Conservation (phyloP, 257 asterid species). For the Solanum chiquidenum region DNA sequence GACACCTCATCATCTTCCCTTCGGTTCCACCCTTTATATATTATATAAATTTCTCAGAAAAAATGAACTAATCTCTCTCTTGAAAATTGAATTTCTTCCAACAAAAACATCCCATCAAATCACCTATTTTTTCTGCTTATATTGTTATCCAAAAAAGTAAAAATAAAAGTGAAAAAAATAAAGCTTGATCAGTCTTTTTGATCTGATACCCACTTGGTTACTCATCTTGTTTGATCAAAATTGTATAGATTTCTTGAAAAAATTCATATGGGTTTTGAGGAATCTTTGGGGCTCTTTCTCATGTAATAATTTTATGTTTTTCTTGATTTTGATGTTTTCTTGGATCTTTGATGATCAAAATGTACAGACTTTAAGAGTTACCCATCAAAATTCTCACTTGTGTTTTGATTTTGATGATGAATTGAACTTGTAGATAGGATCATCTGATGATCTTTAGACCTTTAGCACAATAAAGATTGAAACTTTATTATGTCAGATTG, state of each 20-base stretch:
- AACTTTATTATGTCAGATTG: constrained; percentile 16
- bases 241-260: background rate
- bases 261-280: constrained; percentile 44
- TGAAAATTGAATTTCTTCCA: constrained; percentile 5
- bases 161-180: constrained; percentile 1
- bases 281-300: constrained; percentile 31
- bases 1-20: constrained; percentile 47
- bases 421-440: constrained; percentile 31
- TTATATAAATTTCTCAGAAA: constrained; percentile 16
- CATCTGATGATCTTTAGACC: constrained; percentile 16
- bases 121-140: constrained; percentile 12
- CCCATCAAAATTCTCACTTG: background rate
- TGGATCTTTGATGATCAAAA: constrained; percentile 47
- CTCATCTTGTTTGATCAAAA: constrained; percentile 22
- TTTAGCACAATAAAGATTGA: constrained; percentile 22
- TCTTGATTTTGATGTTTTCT: constrained; percentile 2
- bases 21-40: background rate
- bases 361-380: constrained; percentile 23
- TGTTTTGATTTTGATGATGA: constrained; percentile 22
- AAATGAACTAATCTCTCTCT: constrained; percentile 2
- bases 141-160: constrained; percentile 9
- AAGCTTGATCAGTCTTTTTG: constrained; percentile 9
- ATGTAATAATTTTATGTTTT: constrained; percentile 26
- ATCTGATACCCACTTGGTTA: constrained; percentile 28
- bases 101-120: constrained; percentile 19